Base-by-base conservation (phyloP, 139 green algal genomes). In the Coelastrella sp. region DNA sequence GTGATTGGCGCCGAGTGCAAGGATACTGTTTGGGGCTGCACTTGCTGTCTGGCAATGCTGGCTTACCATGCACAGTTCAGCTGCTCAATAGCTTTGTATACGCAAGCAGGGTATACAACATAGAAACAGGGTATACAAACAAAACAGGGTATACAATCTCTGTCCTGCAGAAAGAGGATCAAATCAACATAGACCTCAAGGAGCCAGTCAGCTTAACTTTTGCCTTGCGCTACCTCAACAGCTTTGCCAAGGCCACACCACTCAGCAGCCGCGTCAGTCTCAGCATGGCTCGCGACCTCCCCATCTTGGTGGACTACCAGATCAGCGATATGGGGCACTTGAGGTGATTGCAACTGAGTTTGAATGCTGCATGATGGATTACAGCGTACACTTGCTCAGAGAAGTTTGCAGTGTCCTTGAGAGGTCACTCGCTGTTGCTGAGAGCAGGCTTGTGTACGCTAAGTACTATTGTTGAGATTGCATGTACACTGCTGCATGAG, bases 211-310 rank as follows among this genome's bases (percentile, higher is more conserved):
- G 89, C 3, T 93, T 99, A 17, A 98, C 95, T 19, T 99, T 99
- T 90, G 96, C 97, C 8, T 90, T 99, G 64, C 95, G 97, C 40
- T 99, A 99, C 93, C 92, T 99, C 59, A 98, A 98, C 90, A 97
- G 92, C 63, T 99, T 99, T 87, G 94, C 95, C 81, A 99, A 99
- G 91, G 96, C 95, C 40, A 75, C 80, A 27, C 80, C 86, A 3
- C 84, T 93, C 48, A 27, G 67, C 76, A 35, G 59, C 4, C 84
- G 90, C 30, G 96, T 98, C 30, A 94, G 92, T 71, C 87, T 99
- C 2, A 92, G 85, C 48, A 93, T 99, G 82, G 94, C 90, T 41
- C 96, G 96, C 89, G 94, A 99, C 72, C 91, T 99, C 68, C 97
- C 97, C 3, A 84, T 99, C 9, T 88, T 98, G 41, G 97, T 97